Evolutionary conservation across 768 basidiomycete species (phyloP), one percentile per base, ranked within the genome.

Genomic region (Tephrocybe sp.): DNA sequence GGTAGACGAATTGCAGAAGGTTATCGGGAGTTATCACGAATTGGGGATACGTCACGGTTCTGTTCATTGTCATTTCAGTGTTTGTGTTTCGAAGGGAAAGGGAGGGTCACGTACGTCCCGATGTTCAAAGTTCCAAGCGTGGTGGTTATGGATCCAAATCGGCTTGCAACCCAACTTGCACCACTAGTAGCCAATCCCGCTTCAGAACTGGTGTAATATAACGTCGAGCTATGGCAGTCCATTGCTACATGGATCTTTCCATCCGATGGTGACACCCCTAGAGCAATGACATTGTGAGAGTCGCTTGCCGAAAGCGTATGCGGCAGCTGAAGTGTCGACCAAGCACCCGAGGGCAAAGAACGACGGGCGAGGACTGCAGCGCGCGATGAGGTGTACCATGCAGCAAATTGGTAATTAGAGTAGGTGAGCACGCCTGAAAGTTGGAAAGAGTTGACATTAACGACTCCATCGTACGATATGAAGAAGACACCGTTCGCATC

Each of bases 391-490:
- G 75, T 78, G 53, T 75, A 78, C 76, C 76, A 78, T 2, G 62
- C 74, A 28, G 70, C 73, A 51, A 65, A 78, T 65, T 78, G 76
- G 47, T 62, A 76, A 52, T 62, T 66, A 17, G 62, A 59, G 53
- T 69, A 67, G 3, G 76, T 72, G 23, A 76, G 58, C 1, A 76
- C 71, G 4, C 62, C 73, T 12, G 72, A 73, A 11, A 73, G 64
- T 45, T 76, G 75, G 66, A 78, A 78, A 4, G 73, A 73, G 61
- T 78, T 71, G 56, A 75, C 71, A 50, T 76, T 76, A 36, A 78
- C 73, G 34, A 78, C 68, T 9, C 75, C 74, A 49, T 78, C 76
- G 47, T 67, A 78, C 1, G 74, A 75, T 39, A 76, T 59, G 52
- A 76, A 77, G 58, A 71, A 78, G 36, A 76, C 64, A 9, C 75